Evolutionary conservation across 2,329 filamentous ascomycete genomes (phyloP).

Genomic region (Thelonectria olida): DNA sequence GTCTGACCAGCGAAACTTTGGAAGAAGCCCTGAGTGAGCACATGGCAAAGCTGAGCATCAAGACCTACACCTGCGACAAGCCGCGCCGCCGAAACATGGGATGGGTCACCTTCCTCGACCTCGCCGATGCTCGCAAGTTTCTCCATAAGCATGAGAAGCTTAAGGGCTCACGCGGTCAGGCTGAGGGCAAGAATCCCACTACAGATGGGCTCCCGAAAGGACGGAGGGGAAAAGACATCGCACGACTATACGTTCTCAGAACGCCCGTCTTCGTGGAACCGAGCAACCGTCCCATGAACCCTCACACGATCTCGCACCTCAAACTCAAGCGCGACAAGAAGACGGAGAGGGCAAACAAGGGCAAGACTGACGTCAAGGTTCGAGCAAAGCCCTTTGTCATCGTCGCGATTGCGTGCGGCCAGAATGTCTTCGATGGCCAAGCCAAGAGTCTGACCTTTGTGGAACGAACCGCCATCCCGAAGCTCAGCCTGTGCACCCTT

Average conservation of each 20-base stretch:
- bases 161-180: neutral
- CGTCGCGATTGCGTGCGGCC: conserved; percentile 54
- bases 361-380: conserved; percentile 21
- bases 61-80: conserved; percentile 56
- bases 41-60: conserved; percentile 52
- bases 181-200: conserved; percentile 10
- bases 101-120: conserved; percentile 54
- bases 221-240: conserved; percentile 25
- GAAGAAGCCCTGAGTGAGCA: conserved; percentile 49
- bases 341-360: neutral
- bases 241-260: conserved; percentile 45
- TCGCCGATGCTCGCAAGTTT: conserved; percentile 53
- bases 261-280: conserved; percentile 39
- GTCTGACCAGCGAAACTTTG: conserved; percentile 51
- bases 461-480: conserved; percentile 45
- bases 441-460: conserved; percentile 52
- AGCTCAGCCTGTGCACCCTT: conserved; percentile 41
- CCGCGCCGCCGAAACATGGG: conserved; percentile 45
- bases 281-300: conserved; percentile 47
- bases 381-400: conserved; percentile 34
- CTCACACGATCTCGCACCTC: conserved; percentile 39
- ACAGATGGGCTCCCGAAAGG: neutral
- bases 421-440: conserved; percentile 52
- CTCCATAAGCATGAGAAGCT: conserved; percentile 48
- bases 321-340: conserved; percentile 39